A percentile compares a stretch with the other conserved stretches of the same genome.
Conservation (phyloP, 257 asterid genomes). For the Avicennia marina region DNA sequence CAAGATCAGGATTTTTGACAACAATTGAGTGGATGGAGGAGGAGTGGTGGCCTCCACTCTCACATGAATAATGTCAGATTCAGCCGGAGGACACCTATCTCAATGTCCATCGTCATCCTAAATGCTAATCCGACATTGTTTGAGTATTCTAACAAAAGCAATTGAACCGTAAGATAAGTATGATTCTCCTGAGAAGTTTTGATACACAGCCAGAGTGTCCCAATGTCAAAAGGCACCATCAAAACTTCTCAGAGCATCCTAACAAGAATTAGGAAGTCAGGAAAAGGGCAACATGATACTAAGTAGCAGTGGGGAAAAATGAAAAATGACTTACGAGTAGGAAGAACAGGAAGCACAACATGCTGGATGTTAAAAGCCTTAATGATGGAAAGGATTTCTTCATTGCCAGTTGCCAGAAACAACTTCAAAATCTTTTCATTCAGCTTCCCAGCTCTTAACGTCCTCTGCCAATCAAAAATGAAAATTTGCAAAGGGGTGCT, state of each 20-base stretch:
- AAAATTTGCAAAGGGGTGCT: slow-evolving; percentile 28
- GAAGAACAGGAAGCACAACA: slow-evolving; percentile 46
- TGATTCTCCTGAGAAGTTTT: background rate
- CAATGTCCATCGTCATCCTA: slow-evolving; percentile 36
- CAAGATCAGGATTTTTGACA: slow-evolving; percentile 51
- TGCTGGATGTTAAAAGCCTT: slow-evolving; percentile 66
- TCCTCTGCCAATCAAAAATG: slow-evolving; percentile 53
- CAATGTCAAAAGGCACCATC: slow-evolving; percentile 11
- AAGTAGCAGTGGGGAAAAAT: background rate
- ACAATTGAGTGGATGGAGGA: slow-evolving; percentile 58
- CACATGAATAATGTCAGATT: too few relatives aligned
- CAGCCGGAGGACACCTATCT: slow-evolving; percentile 29
- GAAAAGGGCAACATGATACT: slow-evolving; percentile 6
- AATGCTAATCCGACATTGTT: slow-evolving; percentile 31
- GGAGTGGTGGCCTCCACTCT: slow-evolving; percentile 22
- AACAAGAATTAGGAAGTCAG: slow-evolving; percentile 21
- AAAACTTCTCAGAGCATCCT: slow-evolving; percentile 66
- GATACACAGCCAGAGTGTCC: background rate
- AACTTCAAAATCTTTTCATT: slow-evolving; percentile 82
- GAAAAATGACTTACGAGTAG: slow-evolving; percentile 43
- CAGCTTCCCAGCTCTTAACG: slow-evolving; percentile 85
- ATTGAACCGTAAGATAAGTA: background rate
- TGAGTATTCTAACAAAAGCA: slow-evolving; percentile 6
- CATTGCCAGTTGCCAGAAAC: slow-evolving; percentile 80
- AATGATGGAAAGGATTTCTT: slow-evolving; percentile 68